Base-by-base conservation (phyloP, 2,329 filamentous ascomycete genomes). In the Aphanoascus verrucosus region DNA sequence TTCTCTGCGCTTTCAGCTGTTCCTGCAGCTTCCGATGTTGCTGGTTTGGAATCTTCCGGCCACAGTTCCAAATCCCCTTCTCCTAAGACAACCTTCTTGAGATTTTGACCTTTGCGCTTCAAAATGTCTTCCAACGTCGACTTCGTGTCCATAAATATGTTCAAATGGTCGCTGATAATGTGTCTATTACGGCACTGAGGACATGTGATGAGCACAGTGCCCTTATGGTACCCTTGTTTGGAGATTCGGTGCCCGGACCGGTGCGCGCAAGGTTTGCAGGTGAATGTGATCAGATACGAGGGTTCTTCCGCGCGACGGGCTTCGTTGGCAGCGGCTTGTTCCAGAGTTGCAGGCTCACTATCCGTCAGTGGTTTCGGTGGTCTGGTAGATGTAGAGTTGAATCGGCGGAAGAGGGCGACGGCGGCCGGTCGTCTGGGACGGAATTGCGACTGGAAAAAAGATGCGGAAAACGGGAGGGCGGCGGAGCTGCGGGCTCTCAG, bases 21-120 rank as follows among this genome's bases (percentile, higher is more conserved):
- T 14, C 14, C 19, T 5, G 44, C 1, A 23, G 9, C 38, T 19
- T 57, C 50, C 17, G 47, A 12, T 31, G 47, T 34, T 23, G 46
- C 11, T 8, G n/a, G 38, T 17, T 44, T 23, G 19, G 52, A 81
- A 59, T 94, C 87, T 31, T 86, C 15, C 35, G 51, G 51, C 85
- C 89, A 95, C 61, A 96, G 93, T 68, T 97, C 91, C 46, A 96
- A 73, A 65, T 95, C 86, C n/a, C 88, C 88, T 60, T 90, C 83
- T 50, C 90, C 83, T 49, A 85, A 70, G 59, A 82, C 78, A 4
- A 90, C 91, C 64, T 85, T 85, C 72, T 93, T 79, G 48, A 97
- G 70, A 57, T 91, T 84, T 68, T 94, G 86, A 1, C 71, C 72
- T 49, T 68, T 64, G 32, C 67, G 58, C 20, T 63, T 56, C 48